phyloP scores from a whole-genome alignment of 176 grass and related monocot species.

The Tillandsia fasciculata region DNA sequence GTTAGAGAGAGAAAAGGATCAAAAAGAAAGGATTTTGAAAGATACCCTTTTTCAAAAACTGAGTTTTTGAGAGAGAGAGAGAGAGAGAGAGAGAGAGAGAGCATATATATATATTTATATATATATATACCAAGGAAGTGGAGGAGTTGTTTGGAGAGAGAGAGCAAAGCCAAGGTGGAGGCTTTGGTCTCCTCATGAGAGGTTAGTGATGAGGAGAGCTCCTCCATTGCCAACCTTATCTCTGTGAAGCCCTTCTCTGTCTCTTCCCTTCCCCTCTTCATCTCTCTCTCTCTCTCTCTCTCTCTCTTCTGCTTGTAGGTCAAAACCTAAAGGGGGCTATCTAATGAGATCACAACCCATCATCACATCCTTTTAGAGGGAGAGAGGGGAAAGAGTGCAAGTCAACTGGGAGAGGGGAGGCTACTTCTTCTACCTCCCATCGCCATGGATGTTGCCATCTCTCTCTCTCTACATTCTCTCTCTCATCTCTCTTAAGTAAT shows the following conservation, averaged over 20 bases:
- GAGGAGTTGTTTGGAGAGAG: slow-evolving; percentile 61
- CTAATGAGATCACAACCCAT: no score
- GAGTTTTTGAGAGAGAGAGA: not conserved
- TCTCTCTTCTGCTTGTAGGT: slow-evolving; percentile 1
- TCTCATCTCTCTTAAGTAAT: not conserved
- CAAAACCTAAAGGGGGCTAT: not conserved
- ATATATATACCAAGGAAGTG: slow-evolving; percentile 56
- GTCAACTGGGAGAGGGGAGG: slow-evolving; percentile 18
- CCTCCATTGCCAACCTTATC: slow-evolving; percentile 58
- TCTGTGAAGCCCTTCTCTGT: slow-evolving; percentile 52
- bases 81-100: not conserved
- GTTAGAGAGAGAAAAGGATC: no score
- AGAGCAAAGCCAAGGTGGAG: slow-evolving; percentile 48
- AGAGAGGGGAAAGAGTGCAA: not conserved
- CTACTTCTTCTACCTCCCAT: not conserved
- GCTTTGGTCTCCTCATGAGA: slow-evolving; percentile 26
- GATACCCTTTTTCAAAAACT: no score
- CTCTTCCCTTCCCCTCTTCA: slow-evolving; percentile 40
- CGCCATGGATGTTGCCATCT: not conserved
- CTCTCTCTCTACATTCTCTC: not conserved
- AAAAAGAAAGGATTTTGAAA: no score
- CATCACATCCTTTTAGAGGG: not conserved
- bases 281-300: slow-evolving; percentile 20
- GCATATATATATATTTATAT: not conserved
- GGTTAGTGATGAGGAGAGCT: slow-evolving; percentile 36